Evolutionary conservation across 768 basidiomycete species (phyloP).

Genomic region (Lyophyllum shimeji): DNA sequence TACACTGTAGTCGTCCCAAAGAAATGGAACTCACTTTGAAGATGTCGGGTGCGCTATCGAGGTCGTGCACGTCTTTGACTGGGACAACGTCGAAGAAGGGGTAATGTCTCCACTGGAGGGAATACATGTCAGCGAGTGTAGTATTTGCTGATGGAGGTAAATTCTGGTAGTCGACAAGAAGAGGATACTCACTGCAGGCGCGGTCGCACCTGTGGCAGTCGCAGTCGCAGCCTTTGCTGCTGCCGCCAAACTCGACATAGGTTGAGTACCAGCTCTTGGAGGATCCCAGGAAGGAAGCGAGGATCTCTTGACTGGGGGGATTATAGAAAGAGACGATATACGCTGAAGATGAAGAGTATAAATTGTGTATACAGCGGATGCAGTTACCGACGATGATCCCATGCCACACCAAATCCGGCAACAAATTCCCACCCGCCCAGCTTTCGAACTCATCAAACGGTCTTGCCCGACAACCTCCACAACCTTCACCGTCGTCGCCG

Average conservation of each 20-base stretch:
- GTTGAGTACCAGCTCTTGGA: neutral
- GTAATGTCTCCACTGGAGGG: slow-evolving; percentile 79
- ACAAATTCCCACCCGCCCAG: slow-evolving; percentile 27
- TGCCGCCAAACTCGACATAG: slow-evolving; percentile 24
- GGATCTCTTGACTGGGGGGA: neutral
- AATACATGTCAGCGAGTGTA: neutral
- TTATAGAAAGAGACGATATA: neutral
- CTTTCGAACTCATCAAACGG: slow-evolving; percentile 35
- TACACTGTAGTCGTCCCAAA: neutral
- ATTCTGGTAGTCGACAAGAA: neutral
- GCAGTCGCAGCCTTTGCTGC: slow-evolving; percentile 27
- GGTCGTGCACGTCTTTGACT: slow-evolving; percentile 79
- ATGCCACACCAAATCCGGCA: slow-evolving; percentile 19
- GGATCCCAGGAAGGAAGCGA: neutral
- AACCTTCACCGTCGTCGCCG: neutral
- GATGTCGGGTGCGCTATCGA: slow-evolving; percentile 71
- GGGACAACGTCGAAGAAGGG: slow-evolving; percentile 81
- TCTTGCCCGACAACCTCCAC: slow-evolving; percentile 33
- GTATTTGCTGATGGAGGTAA: neutral
- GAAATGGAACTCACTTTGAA: slow-evolving; percentile 55
- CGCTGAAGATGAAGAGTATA: neutral
- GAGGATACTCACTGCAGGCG: slow-evolving; percentile 32
- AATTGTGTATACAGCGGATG: neutral
- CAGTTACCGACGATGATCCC: slow-evolving; percentile 1
- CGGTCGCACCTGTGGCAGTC: slow-evolving; percentile 21